A percentile compares a stretch with the other conserved stretches of the same genome.
Evolutionary conservation across 495 filamentous ascomycete species (phyloP).

Genomic region (Penicillium fimorum): DNA sequence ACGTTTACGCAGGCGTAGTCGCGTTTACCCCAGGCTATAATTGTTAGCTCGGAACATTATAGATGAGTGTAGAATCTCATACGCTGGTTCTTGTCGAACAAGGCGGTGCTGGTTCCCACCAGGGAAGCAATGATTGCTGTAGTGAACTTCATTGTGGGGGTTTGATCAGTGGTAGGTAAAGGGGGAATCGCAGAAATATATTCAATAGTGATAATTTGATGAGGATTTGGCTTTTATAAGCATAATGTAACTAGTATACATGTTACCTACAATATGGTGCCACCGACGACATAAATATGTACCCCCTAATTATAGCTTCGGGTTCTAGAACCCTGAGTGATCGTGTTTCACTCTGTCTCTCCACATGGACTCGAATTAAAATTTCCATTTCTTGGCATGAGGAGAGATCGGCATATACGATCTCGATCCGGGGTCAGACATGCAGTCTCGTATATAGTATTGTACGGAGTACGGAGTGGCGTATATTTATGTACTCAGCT

Average conservation of each 20-base stretch:
- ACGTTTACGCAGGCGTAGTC: constrained; percentile 42
- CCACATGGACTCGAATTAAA: constrained; percentile 17
- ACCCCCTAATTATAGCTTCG: constrained; percentile 15
- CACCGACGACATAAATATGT: not conserved
- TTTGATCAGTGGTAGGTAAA: not conserved
- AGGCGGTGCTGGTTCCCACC: constrained; percentile 31
- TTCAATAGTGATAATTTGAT: not conserved
- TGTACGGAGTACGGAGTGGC: not conserved
- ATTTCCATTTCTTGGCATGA: constrained; percentile 18
- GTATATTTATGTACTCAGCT: not conserved
- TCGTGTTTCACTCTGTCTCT: constrained; percentile 22
- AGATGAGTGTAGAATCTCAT: constrained; percentile 7
- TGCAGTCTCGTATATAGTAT: constrained; percentile 10
- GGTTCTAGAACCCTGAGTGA: constrained; percentile 11
- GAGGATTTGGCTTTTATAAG: constrained; percentile 5
- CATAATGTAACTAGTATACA: not conserved
- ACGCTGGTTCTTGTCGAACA: constrained; percentile 40
- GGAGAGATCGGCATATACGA: constrained; percentile 11
- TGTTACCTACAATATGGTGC: not conserved
- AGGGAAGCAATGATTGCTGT: constrained; percentile 26
- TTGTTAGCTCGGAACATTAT: not conserved
- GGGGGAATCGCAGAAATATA: not conserved
- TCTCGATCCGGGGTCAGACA: not conserved
- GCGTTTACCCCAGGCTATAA: constrained; percentile 40
- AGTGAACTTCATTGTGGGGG: constrained; percentile 36